These are phyloP conservation scores for Gaultheria prostrata DNA, from an alignment of 148 eudicot genomes.

Conservation along the genomic window DNA sequence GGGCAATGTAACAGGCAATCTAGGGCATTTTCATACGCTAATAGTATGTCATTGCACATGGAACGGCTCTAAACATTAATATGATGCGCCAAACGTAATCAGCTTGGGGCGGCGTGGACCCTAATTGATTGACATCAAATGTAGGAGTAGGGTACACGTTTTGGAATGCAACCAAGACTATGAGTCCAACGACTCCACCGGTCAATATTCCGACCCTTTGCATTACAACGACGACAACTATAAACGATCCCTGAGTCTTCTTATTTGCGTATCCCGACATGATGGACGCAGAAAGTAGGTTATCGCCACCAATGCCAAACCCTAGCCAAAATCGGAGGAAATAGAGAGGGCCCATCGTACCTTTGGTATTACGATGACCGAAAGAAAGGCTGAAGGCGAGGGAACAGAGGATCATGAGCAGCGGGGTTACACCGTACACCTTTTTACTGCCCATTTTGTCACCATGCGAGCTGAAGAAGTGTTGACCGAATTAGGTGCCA, in stretches of 20 bases:
- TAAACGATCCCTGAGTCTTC: conserved; percentile 60
- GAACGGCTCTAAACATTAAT: conserved; percentile 8
- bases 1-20: conserved; percentile 66
- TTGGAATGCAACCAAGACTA: conserved; percentile 40
- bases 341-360: conserved; percentile 44
- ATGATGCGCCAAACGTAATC: conserved; percentile 75
- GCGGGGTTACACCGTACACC: conserved; percentile 52
- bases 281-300: conserved; percentile 59
- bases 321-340: conserved; percentile 28
- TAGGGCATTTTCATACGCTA: conserved; percentile 91
- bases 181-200: conserved; percentile 46
- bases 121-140: neutral
- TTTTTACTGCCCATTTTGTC: conserved; percentile 50
- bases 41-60: conserved; percentile 22
- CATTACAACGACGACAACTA: conserved; percentile 67
- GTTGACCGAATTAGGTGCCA: conserved; percentile 45
- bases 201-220: conserved; percentile 64
- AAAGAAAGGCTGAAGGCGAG: conserved; percentile 51
- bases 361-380: conserved; percentile 25
- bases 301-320: conserved; percentile 15
- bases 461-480: conserved; percentile 26
- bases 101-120: conserved; percentile 32
- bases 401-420: conserved; percentile 47
- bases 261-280: conserved; percentile 67
- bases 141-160: conserved; percentile 31